Percentiles rank a stretch among this genome's conserved stretches.
Conservation (phyloP, 2,329 filamentous ascomycete genomes). For the Beauveria sp. region DNA sequence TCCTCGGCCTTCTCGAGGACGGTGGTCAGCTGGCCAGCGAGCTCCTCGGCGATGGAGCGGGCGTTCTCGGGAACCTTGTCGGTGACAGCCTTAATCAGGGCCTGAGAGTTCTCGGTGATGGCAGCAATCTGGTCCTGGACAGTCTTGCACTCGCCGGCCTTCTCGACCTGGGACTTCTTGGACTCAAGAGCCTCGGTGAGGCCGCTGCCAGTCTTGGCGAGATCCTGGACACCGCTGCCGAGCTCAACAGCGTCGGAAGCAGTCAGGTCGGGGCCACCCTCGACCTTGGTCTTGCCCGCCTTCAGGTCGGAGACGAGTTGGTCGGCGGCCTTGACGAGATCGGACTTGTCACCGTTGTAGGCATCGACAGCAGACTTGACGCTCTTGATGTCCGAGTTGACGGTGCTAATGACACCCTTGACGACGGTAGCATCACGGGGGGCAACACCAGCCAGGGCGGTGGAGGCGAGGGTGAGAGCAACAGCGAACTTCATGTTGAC, state of each 20-base stretch:
- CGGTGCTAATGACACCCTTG: not conserved
- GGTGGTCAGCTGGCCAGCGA: slow-evolving; percentile 16
- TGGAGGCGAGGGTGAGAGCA: slow-evolving; percentile 4
- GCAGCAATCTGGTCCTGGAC: slow-evolving; percentile 17
- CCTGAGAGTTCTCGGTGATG: slow-evolving; percentile 16
- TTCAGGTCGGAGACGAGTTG: slow-evolving; percentile 11
- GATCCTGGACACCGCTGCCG: not conserved
- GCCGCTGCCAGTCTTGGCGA: not conserved
- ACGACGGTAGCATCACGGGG: not conserved
- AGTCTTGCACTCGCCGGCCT: slow-evolving; percentile 20
- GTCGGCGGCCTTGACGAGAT: slow-evolving; percentile 10
- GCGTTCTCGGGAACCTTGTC: slow-evolving; percentile 18
- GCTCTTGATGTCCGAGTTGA: not conserved
- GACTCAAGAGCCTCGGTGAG: slow-evolving; percentile 30
- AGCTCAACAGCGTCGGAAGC: not conserved
- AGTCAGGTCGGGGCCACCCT: not conserved
- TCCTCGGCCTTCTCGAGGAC: slow-evolving; percentile 11
- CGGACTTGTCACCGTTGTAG: slow-evolving; percentile 11
- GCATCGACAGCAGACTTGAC: slow-evolving; percentile 9
- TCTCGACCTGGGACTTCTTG: slow-evolving; percentile 20
- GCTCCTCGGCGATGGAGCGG: slow-evolving; percentile 17
- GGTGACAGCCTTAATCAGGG: slow-evolving; percentile 20
- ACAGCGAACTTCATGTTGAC: slow-evolving; percentile 13
- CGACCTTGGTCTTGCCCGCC: slow-evolving; percentile 7
- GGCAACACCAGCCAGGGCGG: slow-evolving; percentile 5